phyloP scores from a whole-genome alignment of 768 basidiomycete genomes.

The Panus rudis region DNA sequence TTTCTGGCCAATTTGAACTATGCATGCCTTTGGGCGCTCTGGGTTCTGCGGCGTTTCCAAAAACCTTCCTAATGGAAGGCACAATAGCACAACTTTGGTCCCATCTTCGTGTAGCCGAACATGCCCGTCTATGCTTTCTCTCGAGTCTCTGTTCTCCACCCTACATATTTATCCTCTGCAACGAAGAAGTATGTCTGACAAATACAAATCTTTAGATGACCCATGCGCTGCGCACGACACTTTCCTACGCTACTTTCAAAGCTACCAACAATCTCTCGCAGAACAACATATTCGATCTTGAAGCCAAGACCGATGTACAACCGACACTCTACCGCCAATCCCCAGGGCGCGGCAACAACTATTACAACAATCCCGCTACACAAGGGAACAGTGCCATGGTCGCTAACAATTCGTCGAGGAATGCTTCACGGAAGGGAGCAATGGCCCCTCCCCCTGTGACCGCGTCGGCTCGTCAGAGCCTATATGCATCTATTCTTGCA shows the following conservation, averaged over 20 bases:
- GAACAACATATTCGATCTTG: constrained; percentile 62
- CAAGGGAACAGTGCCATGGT: constrained; percentile 43
- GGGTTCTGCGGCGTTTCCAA: too few relatives aligned
- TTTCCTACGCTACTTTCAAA: constrained; percentile 82
- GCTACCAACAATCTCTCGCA: constrained; percentile 67
- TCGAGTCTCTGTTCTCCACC: constrained; percentile 7
- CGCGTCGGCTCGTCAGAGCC: constrained; percentile 44
- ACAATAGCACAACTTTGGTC: too few relatives aligned
- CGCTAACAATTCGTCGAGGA: constrained; percentile 26
- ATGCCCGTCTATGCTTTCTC: too few relatives aligned
- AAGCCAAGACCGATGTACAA: constrained; percentile 46
- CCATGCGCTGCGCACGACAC: constrained; percentile 70
- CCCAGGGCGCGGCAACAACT: constrained; percentile 28
- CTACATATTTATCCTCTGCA: too few relatives aligned
- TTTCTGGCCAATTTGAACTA: too few relatives aligned
- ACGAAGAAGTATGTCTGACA: too few relatives aligned
- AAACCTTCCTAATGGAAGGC: too few relatives aligned
- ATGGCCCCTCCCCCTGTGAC: constrained; percentile 25
- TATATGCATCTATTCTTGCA: constrained; percentile 71
- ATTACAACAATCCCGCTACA: constrained; percentile 46
- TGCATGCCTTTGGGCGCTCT: too few relatives aligned
- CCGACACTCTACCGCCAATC: constrained; percentile 21
- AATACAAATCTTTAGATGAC: too few relatives aligned
- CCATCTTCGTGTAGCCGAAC: too few relatives aligned
- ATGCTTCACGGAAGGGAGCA: constrained; percentile 17